phyloP scores from a whole-genome alignment of 371 early-diverging fungal species.

The Catenaria anguillulae region DNA sequence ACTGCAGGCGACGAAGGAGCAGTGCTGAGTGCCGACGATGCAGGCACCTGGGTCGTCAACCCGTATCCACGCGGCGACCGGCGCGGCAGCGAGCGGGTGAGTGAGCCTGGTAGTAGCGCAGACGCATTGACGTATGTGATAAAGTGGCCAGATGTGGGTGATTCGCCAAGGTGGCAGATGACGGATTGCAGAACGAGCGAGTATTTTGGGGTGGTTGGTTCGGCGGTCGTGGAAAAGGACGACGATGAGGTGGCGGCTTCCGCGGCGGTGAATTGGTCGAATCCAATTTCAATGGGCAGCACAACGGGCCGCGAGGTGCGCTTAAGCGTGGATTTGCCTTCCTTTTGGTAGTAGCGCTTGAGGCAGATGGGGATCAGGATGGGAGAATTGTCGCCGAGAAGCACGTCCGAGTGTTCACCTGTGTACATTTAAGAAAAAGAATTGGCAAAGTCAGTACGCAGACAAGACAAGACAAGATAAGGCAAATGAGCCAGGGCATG shows the following conservation, averaged over 20 bases:
- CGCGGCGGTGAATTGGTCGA: background rate
- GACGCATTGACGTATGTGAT: background rate
- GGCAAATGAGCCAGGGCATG: too few species aligned
- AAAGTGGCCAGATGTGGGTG: background rate
- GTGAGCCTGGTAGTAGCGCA: too few species aligned
- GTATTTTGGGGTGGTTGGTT: too few species aligned
- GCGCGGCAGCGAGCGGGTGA: too few species aligned
- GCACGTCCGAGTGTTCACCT: background rate
- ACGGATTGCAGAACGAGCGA: background rate
- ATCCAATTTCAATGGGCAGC: background rate
- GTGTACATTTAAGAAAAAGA: background rate
- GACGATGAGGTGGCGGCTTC: too few species aligned
- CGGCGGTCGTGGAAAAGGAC: too few species aligned
- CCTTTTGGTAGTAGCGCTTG: constrained; percentile 1
- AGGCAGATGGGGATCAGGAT: background rate
- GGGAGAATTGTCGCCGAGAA: background rate
- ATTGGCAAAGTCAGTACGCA: background rate
- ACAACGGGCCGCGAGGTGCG: background rate
- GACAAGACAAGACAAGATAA: background rate
- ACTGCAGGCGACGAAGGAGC: too few species aligned
- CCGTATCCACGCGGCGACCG: too few species aligned
- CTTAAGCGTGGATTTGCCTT: background rate
- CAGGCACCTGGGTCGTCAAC: too few species aligned
- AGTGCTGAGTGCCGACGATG: too few species aligned
- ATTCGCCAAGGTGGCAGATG: background rate